phyloP scores from a whole-genome alignment of 2,329 filamentous ascomycete species.

The Hymenotorrendiella dingleyae region DNA sequence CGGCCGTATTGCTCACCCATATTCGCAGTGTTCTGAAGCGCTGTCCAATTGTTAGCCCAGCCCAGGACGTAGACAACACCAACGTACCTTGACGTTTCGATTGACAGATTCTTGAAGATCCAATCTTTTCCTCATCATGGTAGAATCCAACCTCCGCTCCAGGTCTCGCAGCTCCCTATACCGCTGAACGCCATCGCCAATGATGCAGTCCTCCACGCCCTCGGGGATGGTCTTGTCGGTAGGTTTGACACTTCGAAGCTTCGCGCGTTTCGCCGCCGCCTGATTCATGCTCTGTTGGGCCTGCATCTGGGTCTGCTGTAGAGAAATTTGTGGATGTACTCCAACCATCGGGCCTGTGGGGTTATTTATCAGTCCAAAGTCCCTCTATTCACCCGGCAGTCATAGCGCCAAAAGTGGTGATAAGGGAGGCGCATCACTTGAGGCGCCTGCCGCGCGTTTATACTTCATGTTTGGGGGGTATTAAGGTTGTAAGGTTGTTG shows the following conservation, averaged over 20 bases:
- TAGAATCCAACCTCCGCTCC: conserved; percentile 83
- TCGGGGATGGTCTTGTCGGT: conserved; percentile 95
- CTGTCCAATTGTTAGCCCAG: conserved; percentile 32
- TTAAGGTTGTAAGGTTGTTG: not conserved
- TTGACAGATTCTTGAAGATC: conserved; percentile 81
- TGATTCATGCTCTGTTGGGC: conserved; percentile 42
- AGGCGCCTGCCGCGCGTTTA: conserved; percentile 4
- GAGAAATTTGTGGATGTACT: conserved; percentile 31
- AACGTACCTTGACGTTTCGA: conserved; percentile 60
- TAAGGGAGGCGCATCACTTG: not conserved
- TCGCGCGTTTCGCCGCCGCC: conserved; percentile 60
- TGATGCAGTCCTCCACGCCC: conserved; percentile 73
- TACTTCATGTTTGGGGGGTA: conserved; percentile 14
- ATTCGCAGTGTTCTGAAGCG: conserved; percentile 80
- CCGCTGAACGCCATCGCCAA: conserved; percentile 74
- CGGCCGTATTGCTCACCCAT: conserved; percentile 91
- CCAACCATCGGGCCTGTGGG: conserved; percentile 30
- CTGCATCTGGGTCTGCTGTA: conserved; percentile 51
- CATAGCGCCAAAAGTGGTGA: conserved; percentile 6
- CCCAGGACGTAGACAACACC: not conserved
- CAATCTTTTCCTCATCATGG: conserved; percentile 88
- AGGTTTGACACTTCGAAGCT: conserved; percentile 79
- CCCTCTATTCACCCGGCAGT: too few species aligned
- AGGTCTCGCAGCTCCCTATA: conserved; percentile 82
- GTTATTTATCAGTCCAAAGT: too few species aligned